phyloP scores from a whole-genome alignment of 768 basidiomycete genomes.

The Collybia sordida region DNA sequence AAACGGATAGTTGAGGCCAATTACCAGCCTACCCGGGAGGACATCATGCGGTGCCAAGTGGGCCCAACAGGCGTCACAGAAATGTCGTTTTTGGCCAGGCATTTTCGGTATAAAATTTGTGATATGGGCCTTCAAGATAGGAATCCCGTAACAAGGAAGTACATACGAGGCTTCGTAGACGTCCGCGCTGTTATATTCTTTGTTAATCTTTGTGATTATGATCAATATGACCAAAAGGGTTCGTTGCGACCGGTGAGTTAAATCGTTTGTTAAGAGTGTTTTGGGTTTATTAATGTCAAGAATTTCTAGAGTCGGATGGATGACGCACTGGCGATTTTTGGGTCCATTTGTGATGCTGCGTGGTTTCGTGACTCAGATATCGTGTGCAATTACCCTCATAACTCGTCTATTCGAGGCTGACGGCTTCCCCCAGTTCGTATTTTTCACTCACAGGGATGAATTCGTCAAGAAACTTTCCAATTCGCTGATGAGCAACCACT shows the following conservation, averaged over 20 bases:
- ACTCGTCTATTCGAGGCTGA: slow-evolving; percentile 2
- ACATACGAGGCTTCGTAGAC: slow-evolving; percentile 93
- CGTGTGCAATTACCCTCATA: slow-evolving; percentile 43
- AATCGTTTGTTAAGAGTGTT: too few species aligned
- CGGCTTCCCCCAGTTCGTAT: slow-evolving; percentile 61
- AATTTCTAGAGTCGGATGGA: slow-evolving; percentile 86
- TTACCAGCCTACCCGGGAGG: slow-evolving; percentile 91
- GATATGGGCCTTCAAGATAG: slow-evolving; percentile 86
- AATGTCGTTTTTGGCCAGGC: slow-evolving; percentile 90
- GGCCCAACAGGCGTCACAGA: slow-evolving; percentile 97
- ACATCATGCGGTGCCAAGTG: slow-evolving; percentile 87
- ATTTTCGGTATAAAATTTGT: slow-evolving; percentile 87
- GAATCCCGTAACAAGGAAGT: slow-evolving; percentile 73
- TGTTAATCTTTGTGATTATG: slow-evolving; percentile 87
- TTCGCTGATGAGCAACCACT: slow-evolving; percentile 80
- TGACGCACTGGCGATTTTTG: slow-evolving; percentile 90
- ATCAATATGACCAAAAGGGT: slow-evolving; percentile 53
- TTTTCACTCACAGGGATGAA: slow-evolving; percentile 93
- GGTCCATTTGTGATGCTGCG: slow-evolving; percentile 93
- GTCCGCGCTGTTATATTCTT: slow-evolving; percentile 90
- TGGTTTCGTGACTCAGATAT: slow-evolving; percentile 95
- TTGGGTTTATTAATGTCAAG: too few species aligned
- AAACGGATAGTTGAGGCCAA: slow-evolving; percentile 71
- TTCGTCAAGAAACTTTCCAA: slow-evolving; percentile 88
- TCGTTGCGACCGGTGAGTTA: neutral